Evolutionary conservation across 345 rosid genomes (phyloP), one percentile per base, ranked within the genome.

Genomic region (Linum tenue): DNA sequence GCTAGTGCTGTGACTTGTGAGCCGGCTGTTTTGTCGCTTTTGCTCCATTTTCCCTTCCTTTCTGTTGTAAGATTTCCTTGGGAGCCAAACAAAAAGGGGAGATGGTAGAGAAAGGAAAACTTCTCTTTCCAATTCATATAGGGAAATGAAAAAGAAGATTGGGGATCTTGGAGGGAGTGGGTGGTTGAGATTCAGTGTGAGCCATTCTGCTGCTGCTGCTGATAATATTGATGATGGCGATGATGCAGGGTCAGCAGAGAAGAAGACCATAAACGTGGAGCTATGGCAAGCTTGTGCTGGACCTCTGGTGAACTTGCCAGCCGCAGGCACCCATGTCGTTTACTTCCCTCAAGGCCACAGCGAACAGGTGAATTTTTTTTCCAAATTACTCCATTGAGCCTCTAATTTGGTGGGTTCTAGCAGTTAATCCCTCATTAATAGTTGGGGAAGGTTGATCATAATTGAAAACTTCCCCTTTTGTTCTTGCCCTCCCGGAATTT

Each of bases 281-380:
- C 67, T 74, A 22, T 74, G 77, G 77, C 77, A 74, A 65, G 77
- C 77, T 31, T 74, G 77, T 17, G 77, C 77, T 36, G 77, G 77
- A 12, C 77, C 73, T 41, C 73, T 74, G 36, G 77, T 74, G 73
- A 69, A 73, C 60, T 61, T 74, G 50, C 77, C 73, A 7, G 56
- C 77, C 1, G 73, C 57, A 50, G 77, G 77, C 17, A 74, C 70
- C 66, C 66, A 70, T 14, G 77, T 74, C 56, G 77, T 74, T 39
- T 74, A 69, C 70, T 69, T 74, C 67, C 77, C 77, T n/a, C 77
- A 74, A 70, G 77, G 77, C 43, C 77, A 74, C 51, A 74, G 73
- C 22, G 73, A 74, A 64, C 77, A 74, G 77, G 77, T 73, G 37
- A 17, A 16, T 40, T 5, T 62, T n/a, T n/a, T n/a, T 63, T 51